A percentile compares a stretch with the other conserved stretches of the same genome.
Conservation (phyloP, 805 yeast genomes). For the Schwanniomyces vanrijiae region DNA sequence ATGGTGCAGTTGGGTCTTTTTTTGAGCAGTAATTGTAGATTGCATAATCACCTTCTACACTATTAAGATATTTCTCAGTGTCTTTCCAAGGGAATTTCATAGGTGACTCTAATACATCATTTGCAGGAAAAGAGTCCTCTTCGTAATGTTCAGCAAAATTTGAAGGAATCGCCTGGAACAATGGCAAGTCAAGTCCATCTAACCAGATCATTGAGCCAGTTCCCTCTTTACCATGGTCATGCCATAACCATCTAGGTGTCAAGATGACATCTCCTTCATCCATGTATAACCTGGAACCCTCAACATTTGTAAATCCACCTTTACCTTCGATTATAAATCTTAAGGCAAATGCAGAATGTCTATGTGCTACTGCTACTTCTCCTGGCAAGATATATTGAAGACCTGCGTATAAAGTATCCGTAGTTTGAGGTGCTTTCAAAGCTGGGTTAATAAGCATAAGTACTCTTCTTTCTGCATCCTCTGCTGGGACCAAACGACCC, state of each 20-base stretch:
- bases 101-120: slow-evolving; percentile 5
- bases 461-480: slow-evolving; percentile 12
- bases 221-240: slow-evolving; percentile 13
- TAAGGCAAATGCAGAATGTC: slow-evolving; percentile 13
- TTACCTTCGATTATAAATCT: slow-evolving; percentile 13
- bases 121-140: slow-evolving; percentile 9
- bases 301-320: slow-evolving; percentile 13
- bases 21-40: slow-evolving; percentile 7
- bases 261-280: slow-evolving; percentile 11
- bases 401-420: slow-evolving; percentile 14
- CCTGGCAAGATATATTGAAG: slow-evolving; percentile 12
- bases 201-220: slow-evolving; percentile 6
- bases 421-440: slow-evolving; percentile 12
- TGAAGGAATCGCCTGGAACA: slow-evolving; percentile 12
- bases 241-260: slow-evolving; percentile 13
- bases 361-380: slow-evolving; percentile 14
- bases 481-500: slow-evolving; percentile 12
- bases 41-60: slow-evolving; percentile 9
- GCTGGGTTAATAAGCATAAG: slow-evolving; percentile 12
- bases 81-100: slow-evolving; percentile 11
- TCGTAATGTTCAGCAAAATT: slow-evolving; percentile 12
- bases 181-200: slow-evolving; percentile 12
- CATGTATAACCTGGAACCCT: slow-evolving; percentile 11
- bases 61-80: slow-evolving; percentile 7
- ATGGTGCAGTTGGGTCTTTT: background rate